Conservation (phyloP, 2,329 filamentous ascomycete species). For the Xylaria sp. region DNA sequence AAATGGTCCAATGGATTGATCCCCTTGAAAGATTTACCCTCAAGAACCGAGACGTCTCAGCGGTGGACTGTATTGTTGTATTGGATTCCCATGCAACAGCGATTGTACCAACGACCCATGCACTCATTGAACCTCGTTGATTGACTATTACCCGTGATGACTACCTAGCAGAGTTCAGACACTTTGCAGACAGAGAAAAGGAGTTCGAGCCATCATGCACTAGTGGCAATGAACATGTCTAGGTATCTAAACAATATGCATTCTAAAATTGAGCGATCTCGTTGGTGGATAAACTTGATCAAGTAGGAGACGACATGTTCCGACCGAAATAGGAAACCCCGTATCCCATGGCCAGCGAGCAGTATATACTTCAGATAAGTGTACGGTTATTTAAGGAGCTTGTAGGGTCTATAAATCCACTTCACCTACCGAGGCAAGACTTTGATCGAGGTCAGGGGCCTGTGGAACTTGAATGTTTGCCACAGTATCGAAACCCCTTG, state of each 20-base stretch:
- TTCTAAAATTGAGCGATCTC: not conserved
- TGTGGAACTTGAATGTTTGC: not conserved
- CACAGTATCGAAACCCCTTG: not conserved
- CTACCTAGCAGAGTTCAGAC: too few relatives aligned
- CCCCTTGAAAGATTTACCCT: too few relatives aligned
- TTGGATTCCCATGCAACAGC: too few relatives aligned
- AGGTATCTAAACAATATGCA: too few relatives aligned
- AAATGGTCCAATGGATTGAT: too few relatives aligned
- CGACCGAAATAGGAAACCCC: not conserved
- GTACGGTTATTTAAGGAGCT: not conserved
- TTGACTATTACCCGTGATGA: too few relatives aligned
- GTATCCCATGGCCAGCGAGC: not conserved
- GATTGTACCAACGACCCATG: too few relatives aligned
- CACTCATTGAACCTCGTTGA: too few relatives aligned
- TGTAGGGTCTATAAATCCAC: not conserved
- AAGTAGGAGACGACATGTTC: not conserved
- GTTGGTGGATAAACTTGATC: conserved; percentile 3
- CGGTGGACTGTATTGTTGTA: too few relatives aligned
- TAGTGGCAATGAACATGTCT: not conserved
- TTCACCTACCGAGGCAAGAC: not conserved
- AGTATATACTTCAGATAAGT: not conserved
- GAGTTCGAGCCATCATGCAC: too few relatives aligned
- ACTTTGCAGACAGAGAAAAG: too few relatives aligned
- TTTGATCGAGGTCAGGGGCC: not conserved
- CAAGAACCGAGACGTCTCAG: too few relatives aligned